These are phyloP conservation scores for Biancaea sappan DNA, from an alignment of 306 rosid species.

Conservation along the genomic window DNA sequence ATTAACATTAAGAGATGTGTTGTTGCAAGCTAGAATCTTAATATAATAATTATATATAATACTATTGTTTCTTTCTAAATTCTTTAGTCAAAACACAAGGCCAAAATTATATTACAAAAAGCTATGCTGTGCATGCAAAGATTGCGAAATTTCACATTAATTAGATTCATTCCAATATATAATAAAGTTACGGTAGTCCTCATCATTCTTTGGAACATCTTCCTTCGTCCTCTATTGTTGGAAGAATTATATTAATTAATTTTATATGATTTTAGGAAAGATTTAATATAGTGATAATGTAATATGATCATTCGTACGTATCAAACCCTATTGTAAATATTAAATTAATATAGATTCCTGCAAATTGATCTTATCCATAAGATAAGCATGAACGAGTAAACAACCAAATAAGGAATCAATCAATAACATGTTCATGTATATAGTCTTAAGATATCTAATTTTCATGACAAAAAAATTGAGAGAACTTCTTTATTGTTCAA, in stretches of 20 bases:
- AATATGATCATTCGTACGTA: not conserved
- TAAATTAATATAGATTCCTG: not conserved
- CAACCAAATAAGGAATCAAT: constrained; percentile 16
- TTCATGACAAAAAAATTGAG: not conserved
- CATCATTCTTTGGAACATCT: not conserved
- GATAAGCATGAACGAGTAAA: not conserved
- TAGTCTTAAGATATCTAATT: not conserved
- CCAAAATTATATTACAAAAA: not conserved
- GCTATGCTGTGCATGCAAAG: not conserved
- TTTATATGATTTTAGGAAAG: too few species aligned
- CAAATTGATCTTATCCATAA: constrained; percentile 1
- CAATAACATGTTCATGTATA: not conserved
- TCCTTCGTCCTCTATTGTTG: not conserved
- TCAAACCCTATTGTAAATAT: not conserved
- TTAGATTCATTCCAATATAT: not conserved
- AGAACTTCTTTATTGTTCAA: too few species aligned
- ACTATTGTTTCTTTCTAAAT: not conserved
- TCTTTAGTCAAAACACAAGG: not conserved
- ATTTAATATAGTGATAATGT: too few species aligned
- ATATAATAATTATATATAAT: too few species aligned
- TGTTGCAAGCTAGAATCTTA: not conserved
- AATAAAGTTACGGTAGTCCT: not conserved
- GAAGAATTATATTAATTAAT: not conserved
- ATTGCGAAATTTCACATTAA: not conserved
- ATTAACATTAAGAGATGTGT: not conserved